Percentiles rank a stretch among this genome's conserved stretches.
Conservation (phyloP, 768 basidiomycete genomes). For the Rhodotorula babjevae region DNA sequence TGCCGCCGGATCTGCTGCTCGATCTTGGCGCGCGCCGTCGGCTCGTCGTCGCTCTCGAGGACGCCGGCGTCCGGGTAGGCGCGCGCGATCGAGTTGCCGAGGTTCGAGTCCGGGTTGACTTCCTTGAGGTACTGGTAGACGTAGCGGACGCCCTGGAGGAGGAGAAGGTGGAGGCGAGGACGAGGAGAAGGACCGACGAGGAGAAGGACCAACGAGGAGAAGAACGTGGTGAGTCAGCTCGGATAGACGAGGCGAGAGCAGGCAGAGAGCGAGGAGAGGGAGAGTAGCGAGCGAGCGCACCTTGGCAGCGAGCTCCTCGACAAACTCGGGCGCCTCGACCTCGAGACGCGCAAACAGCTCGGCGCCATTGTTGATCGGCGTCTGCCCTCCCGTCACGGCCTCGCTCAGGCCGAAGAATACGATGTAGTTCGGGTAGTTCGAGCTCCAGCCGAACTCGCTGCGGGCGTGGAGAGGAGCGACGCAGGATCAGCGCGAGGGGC, state of each 20-base stretch:
- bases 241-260: too few species aligned
- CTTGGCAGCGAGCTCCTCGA: constrained; percentile 15
- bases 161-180: too few species aligned
- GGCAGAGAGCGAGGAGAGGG: too few species aligned
- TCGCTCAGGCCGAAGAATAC: constrained; percentile 7
- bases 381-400: constrained; percentile 7
- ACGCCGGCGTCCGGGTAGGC: constrained; percentile 6
- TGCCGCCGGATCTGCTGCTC: constrained; percentile 8
- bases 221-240: too few species aligned
- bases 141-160: constrained; percentile 7
- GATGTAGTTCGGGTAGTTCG: constrained; percentile 16
- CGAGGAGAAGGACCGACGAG: too few species aligned
- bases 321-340: constrained; percentile 11
- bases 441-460: constrained; percentile 10
- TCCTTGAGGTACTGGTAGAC: background rate
- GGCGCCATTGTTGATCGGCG: constrained; percentile 12
- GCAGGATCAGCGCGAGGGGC: too few species aligned
- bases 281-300: background rate
- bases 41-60: background rate
- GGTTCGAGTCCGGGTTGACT: constrained; percentile 13
- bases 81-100: constrained; percentile 13
- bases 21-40: constrained; percentile 9
- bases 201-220: too few species aligned
- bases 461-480: background rate
- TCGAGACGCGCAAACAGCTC: constrained; percentile 10